phyloP scores from a whole-genome alignment of 1,284 basidiomycete genomes.

The Exobasidium rhododendri region DNA sequence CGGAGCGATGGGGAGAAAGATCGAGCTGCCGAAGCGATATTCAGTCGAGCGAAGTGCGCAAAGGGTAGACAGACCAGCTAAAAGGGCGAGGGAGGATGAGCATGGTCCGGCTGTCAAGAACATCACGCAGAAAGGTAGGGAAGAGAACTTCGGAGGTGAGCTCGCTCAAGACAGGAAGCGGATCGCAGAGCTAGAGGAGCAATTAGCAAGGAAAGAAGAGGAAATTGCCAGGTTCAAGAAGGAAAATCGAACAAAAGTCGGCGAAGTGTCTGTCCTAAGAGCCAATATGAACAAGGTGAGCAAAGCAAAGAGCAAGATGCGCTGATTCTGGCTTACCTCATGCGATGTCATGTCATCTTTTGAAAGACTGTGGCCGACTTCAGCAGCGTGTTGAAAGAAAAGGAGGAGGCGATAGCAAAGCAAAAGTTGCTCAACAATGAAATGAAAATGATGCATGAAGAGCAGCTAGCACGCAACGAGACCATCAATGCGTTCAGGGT shows the following conservation, averaged over 20 bases:
- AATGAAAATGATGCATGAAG: neutral
- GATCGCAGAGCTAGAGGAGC: neutral
- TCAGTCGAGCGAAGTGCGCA: neutral
- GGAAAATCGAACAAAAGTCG: neutral
- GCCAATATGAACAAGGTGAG: neutral
- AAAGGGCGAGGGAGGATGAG: neutral
- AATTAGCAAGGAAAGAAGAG: constrained; percentile 5
- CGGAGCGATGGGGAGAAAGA: neutral
- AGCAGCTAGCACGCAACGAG: neutral
- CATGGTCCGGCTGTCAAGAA: neutral
- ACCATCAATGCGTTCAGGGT: constrained; percentile 8
- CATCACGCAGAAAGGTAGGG: neutral
- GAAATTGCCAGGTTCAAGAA: neutral
- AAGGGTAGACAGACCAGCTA: neutral
- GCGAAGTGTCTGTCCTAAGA: neutral
- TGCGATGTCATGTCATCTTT: too few relatives aligned
- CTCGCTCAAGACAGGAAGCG: neutral
- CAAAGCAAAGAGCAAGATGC: neutral
- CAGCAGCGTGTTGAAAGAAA: neutral
- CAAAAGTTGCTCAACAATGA: neutral
- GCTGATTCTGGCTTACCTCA: neutral
- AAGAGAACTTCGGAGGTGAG: neutral
- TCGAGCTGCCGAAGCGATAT: neutral
- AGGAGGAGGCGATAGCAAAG: neutral
- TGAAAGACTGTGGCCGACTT: constrained; percentile 2